Percentiles rank a stretch among this genome's conserved stretches.
Conservation (phyloP, 176 grass and related monocot genomes). For the Triticum monococcum region DNA sequence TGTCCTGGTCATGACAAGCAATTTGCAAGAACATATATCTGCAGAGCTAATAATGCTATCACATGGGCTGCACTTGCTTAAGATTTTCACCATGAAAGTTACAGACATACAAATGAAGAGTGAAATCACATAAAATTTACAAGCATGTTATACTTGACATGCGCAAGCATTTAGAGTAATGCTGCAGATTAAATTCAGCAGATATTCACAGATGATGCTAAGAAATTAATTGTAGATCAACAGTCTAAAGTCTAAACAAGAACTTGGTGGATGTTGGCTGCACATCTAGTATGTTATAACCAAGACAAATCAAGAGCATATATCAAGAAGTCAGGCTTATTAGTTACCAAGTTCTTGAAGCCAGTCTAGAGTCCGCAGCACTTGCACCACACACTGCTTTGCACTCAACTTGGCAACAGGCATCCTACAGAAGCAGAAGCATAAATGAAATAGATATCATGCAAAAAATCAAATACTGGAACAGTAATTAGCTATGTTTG, state of each 20-base stretch:
- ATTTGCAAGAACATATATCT: slow-evolving; percentile 10
- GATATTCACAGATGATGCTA: background rate
- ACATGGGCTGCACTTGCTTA: background rate
- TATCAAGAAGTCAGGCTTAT: background rate
- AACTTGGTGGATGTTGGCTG: background rate
- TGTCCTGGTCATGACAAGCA: background rate
- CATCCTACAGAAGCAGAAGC: background rate
- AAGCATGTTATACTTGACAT: background rate
- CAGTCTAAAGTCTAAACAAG: background rate
- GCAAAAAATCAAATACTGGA: background rate
- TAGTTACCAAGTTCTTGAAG: slow-evolving; percentile 3
- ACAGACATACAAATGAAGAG: background rate
- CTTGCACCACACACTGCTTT: background rate
- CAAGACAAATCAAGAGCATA: background rate
- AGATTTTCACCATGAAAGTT: background rate
- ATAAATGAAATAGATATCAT: background rate
- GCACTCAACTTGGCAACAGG: background rate
- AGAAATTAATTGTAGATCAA: background rate
- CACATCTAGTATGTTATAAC: background rate
- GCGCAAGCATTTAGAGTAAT: background rate
- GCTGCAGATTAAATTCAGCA: background rate
- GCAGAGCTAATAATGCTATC: background rate
- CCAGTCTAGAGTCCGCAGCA: background rate
- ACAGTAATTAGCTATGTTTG: background rate
- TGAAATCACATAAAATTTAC: background rate